Percentiles rank a stretch among this genome's conserved stretches.
Evolutionary conservation across 164 flowering plant genomes (phyloP).

Genomic region (Stephania japonica): DNA sequence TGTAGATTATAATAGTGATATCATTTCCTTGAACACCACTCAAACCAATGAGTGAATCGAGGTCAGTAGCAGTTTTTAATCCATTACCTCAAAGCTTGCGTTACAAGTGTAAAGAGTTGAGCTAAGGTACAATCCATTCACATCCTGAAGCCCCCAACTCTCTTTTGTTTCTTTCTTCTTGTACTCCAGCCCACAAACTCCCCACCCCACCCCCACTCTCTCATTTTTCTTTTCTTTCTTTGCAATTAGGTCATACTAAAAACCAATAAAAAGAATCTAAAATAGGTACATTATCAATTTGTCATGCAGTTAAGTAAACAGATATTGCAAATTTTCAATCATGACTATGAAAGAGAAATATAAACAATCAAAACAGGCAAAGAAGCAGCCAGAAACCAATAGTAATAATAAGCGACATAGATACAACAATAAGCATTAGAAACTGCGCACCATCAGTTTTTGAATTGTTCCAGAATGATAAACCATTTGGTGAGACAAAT

Average conservation of each 20-base stretch:
- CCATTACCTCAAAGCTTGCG: neutral
- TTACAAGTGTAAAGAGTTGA: neutral
- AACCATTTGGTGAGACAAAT: constrained; percentile 86
- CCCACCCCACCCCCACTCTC: neutral
- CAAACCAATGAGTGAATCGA: neutral
- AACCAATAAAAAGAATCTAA: neutral
- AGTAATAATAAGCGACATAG: neutral
- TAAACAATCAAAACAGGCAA: neutral
- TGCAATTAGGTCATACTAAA: neutral
- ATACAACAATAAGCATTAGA: neutral
- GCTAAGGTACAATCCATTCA: neutral
- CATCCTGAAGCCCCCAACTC: neutral
- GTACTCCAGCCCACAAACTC: neutral
- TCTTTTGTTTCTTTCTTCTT: neutral
- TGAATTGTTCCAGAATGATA: constrained; percentile 64
- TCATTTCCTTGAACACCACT: neutral
- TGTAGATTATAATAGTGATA: too few species aligned
- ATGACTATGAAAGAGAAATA: neutral
- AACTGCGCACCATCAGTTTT: constrained; percentile 61
- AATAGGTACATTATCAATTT: too few species aligned
- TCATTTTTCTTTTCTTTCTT: neutral
- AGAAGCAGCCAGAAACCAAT: neutral
- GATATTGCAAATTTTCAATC: neutral
- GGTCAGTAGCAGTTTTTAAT: neutral
- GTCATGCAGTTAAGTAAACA: neutral